Conservation (phyloP, 2,329 filamentous ascomycete genomes). For the Pseudogymnoascus sp. region DNA sequence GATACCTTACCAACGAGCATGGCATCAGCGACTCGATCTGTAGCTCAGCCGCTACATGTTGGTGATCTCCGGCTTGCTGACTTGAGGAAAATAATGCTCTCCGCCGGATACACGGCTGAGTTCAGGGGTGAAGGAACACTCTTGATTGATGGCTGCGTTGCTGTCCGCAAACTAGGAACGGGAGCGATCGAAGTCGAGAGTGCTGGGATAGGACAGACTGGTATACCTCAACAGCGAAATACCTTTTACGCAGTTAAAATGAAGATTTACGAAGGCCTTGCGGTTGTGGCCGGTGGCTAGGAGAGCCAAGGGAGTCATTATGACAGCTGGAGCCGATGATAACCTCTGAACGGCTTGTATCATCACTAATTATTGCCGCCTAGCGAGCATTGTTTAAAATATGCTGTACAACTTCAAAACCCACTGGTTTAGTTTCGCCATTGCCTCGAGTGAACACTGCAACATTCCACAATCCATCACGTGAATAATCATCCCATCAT, state of each 20-base stretch:
- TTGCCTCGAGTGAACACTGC: neutral
- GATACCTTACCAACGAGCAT: slow-evolving; percentile 49
- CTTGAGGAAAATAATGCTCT: slow-evolving; percentile 75
- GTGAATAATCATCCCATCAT: slow-evolving; percentile 3
- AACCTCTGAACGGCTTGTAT: neutral
- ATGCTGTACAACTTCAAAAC: slow-evolving; percentile 4
- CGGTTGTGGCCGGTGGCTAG: slow-evolving; percentile 65
- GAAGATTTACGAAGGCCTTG: slow-evolving; percentile 89
- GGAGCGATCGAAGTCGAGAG: slow-evolving; percentile 85
- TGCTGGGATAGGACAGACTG: slow-evolving; percentile 45
- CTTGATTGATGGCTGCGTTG: slow-evolving; percentile 80
- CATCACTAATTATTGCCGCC: slow-evolving; percentile 9
- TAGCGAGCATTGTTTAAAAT: slow-evolving; percentile 3
- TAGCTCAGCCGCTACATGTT: slow-evolving; percentile 85
- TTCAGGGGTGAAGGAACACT: slow-evolving; percentile 90
- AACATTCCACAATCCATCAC: neutral
- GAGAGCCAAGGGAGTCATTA: neutral
- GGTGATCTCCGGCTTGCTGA: slow-evolving; percentile 88
- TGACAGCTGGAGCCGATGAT: neutral
- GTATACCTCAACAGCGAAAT: slow-evolving; percentile 42
- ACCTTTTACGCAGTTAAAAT: slow-evolving; percentile 83
- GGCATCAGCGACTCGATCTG: slow-evolving; percentile 66
- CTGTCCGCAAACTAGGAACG: slow-evolving; percentile 81
- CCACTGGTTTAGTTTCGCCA: neutral
- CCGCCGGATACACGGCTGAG: slow-evolving; percentile 77